These are phyloP conservation scores for Claviceps citrina DNA, from an alignment of 2,329 filamentous ascomycete species.

Conservation along the genomic window DNA sequence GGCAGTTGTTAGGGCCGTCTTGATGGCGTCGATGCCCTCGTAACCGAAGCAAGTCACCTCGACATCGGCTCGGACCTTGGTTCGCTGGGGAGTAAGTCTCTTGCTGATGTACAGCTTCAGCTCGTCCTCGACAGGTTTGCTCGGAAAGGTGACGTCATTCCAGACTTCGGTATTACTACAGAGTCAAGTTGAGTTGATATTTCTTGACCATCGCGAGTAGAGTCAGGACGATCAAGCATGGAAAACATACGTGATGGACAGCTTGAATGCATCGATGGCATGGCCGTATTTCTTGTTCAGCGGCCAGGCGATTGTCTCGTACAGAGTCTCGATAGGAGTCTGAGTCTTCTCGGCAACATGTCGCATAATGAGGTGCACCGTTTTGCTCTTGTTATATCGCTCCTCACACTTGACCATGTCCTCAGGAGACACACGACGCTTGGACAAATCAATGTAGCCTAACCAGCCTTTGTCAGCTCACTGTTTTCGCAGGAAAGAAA, in stretches of 20 bases:
- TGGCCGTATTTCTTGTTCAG: slow-evolving; percentile 96
- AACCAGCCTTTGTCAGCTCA: slow-evolving; percentile 13
- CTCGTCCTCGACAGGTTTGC: slow-evolving; percentile 71
- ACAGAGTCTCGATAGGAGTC: slow-evolving; percentile 84
- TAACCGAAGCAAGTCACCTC: slow-evolving; percentile 93
- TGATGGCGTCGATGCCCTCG: slow-evolving; percentile 96
- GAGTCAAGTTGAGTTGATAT: neutral
- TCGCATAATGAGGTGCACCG: slow-evolving; percentile 97
- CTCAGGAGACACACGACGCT: slow-evolving; percentile 92
- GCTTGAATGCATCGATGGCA: slow-evolving; percentile 94
- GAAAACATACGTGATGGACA: slow-evolving; percentile 73
- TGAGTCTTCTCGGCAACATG: slow-evolving; percentile 96
- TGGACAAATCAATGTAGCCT: slow-evolving; percentile 94
- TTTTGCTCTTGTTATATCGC: slow-evolving; percentile 99
- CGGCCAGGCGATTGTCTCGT: slow-evolving; percentile 91
- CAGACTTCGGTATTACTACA: slow-evolving; percentile 85
- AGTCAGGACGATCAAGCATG: neutral
- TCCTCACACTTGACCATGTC: slow-evolving; percentile 98
- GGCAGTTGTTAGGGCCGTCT: slow-evolving; percentile 76
- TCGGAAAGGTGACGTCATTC: slow-evolving; percentile 84
- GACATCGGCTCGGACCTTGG: slow-evolving; percentile 94
- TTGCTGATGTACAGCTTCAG: slow-evolving; percentile 92
- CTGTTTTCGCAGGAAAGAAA: neutral
- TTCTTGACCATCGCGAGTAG: neutral
- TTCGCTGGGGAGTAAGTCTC: slow-evolving; percentile 92